Percentiles rank a stretch among this genome's conserved stretches.
phyloP scores from a whole-genome alignment of 2,329 filamentous ascomycete genomes.

The Pseudocercospora pini-densiflorae region DNA sequence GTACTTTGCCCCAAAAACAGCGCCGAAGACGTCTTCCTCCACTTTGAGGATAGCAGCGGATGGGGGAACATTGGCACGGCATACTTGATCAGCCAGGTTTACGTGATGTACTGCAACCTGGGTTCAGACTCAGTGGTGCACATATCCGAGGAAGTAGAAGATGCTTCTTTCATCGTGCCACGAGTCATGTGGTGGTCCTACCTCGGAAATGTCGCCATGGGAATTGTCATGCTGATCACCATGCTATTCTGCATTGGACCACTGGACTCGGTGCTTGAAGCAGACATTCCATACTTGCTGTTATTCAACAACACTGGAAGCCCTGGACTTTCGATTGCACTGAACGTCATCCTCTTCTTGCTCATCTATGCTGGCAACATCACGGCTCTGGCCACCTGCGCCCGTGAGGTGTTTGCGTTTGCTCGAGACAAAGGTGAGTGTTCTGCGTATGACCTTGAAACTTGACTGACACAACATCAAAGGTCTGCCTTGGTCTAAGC shows the following conservation, averaged over 20 bases:
- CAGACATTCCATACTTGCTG: conserved; percentile 32
- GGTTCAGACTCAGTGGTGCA: conserved; percentile 38
- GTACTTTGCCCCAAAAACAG: conserved; percentile 39
- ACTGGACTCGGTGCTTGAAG: conserved; percentile 32
- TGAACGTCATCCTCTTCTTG: conserved; percentile 35
- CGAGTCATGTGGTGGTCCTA: conserved; percentile 37
- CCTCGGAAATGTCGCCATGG: conserved; percentile 29
- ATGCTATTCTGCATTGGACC: conserved; percentile 40
- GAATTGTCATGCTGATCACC: conserved; percentile 32
- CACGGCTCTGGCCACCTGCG: conserved; percentile 47
- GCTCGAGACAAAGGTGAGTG: conserved; percentile 43
- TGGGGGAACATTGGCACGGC: conserved; percentile 37
- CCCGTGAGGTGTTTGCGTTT: conserved; percentile 50
- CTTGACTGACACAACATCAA: conserved; percentile 22
- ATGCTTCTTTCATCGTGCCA: conserved; percentile 39
- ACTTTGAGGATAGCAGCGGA: conserved; percentile 36
- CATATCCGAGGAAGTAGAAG: conserved; percentile 41
- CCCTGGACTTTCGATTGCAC: conserved; percentile 27
- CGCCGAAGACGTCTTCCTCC: conserved; percentile 38
- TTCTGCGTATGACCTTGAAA: conserved; percentile 28
- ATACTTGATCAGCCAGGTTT: conserved; percentile 37
- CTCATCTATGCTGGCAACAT: conserved; percentile 34
- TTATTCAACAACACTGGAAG: conserved; percentile 36
- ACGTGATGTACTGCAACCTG: conserved; percentile 34
- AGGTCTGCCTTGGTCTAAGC: conserved; percentile 41